phyloP scores from a whole-genome alignment of 176 grass and related monocot species.

The Cymbopogon citratus region DNA sequence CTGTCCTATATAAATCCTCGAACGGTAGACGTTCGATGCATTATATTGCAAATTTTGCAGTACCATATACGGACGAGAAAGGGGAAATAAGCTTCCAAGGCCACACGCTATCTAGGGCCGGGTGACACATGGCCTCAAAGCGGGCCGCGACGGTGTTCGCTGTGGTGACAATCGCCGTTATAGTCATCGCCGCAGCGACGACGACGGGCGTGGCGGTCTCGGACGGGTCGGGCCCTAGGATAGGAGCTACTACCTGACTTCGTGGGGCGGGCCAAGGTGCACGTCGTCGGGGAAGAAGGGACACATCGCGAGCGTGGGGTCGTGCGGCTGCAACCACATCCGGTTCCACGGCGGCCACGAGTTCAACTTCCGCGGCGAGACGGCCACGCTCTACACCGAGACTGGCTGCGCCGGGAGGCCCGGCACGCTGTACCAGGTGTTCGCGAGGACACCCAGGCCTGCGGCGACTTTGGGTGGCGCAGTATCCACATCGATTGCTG shows the following conservation, averaged over 20 bases:
- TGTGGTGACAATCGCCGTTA: not conserved
- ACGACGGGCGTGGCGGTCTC: not conserved
- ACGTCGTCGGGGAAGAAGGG: not conserved
- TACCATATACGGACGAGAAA: not conserved
- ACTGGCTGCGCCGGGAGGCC: not conserved
- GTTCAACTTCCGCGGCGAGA: conserved; percentile 40
- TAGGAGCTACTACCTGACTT: conserved; percentile 30
- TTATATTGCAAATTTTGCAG: not conserved
- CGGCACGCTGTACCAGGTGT: conserved; percentile 22
- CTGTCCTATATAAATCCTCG: not conserved
- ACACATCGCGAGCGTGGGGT: conserved; percentile 2
- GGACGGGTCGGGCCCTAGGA: not conserved
- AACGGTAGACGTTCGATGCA: not conserved
- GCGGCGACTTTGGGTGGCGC: conserved; percentile 25
- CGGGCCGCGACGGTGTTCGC: not conserved
- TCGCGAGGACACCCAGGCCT: conserved; percentile 21
- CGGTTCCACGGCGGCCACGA: conserved; percentile 11
- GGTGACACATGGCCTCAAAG: not conserved
- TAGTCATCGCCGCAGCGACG: not conserved
- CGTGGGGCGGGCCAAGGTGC: conserved; percentile 16
- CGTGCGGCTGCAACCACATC: conserved; percentile 17
- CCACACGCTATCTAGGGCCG: too few species aligned
- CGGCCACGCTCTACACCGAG: conserved; percentile 13
- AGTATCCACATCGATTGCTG: conserved; percentile 29
- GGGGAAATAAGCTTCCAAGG: not conserved